These are phyloP conservation scores for Pythium oligandrum DNA, from an alignment of 352 stramenopile species.

Conservation along the genomic window DNA sequence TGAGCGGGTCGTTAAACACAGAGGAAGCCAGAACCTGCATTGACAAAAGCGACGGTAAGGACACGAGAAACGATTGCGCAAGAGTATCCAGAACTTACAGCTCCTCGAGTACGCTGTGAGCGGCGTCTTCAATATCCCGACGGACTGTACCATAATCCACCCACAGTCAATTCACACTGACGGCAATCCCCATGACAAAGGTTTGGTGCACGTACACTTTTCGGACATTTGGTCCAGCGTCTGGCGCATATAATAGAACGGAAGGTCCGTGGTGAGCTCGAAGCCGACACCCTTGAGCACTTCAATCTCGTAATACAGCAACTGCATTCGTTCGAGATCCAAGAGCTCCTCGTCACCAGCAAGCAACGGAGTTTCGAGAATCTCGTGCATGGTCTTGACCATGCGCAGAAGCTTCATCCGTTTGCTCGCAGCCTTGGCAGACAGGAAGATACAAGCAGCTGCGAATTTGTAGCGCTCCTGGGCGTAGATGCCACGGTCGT, in stretches of 20 bases:
- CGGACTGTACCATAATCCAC: constrained; percentile 27
- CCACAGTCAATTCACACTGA: no score
- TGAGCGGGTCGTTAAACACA: constrained; percentile 50
- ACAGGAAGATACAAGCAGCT: constrained; percentile 74
- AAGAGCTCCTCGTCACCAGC: constrained; percentile 77
- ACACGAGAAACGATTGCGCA: background rate
- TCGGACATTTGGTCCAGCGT: constrained; percentile 68
- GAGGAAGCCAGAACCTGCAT: constrained; percentile 58
- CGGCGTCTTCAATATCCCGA: constrained; percentile 36
- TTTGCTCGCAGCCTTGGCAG: constrained; percentile 80
- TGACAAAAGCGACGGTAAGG: no score
- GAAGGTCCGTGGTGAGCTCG: constrained; percentile 73
- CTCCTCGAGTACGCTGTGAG: constrained; percentile 57
- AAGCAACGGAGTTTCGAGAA: constrained; percentile 65
- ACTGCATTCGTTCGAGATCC: constrained; percentile 79
- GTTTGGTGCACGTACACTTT: constrained; percentile 39
- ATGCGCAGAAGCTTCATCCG: constrained; percentile 86
- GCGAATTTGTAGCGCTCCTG: constrained; percentile 79
- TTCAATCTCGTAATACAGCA: constrained; percentile 84
- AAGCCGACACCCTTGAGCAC: constrained; percentile 80
- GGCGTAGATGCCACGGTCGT: constrained; percentile 77
- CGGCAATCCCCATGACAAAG: no score
- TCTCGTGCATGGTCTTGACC: constrained; percentile 83
- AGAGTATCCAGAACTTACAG: constrained; percentile 26
- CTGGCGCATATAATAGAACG: constrained; percentile 62